Percentiles rank a stretch among this genome's conserved stretches.
Evolutionary conservation across 495 filamentous ascomycete genomes (phyloP).

Genomic region (Aspergillus steynii): DNA sequence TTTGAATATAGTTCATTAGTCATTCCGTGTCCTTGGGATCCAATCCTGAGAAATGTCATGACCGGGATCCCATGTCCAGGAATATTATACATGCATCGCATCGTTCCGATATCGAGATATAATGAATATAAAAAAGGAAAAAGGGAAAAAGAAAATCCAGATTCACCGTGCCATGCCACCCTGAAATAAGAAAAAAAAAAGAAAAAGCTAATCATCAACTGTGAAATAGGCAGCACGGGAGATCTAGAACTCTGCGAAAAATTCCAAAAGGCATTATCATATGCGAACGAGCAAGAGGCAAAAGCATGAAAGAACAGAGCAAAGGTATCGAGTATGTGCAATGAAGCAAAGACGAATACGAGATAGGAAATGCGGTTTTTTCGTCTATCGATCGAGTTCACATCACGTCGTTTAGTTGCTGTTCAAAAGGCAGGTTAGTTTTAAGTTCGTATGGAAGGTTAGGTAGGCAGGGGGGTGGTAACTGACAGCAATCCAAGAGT

Average conservation of each 20-base stretch:
- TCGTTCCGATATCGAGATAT: constrained; percentile 15
- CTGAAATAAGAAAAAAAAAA: background rate
- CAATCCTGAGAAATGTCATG: background rate
- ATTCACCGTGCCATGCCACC: constrained; percentile 1
- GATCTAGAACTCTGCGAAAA: background rate
- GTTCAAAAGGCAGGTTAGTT: background rate
- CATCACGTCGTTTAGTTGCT: constrained; percentile 4
- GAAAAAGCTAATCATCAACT: background rate
- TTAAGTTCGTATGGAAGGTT: background rate
- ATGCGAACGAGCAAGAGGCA: background rate
- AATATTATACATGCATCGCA: constrained; percentile 26
- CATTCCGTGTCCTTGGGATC: constrained; percentile 1
- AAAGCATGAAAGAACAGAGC: background rate
- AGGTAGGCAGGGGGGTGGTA: constrained; percentile 13
- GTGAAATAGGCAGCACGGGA: background rate
- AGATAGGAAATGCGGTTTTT: background rate
- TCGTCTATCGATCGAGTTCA: background rate
- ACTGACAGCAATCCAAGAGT: constrained; percentile 84
- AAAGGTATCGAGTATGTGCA: constrained; percentile 1
- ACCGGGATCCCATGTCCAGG: background rate
- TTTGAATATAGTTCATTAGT: background rate
- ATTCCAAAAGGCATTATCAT: background rate
- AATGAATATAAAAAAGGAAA: constrained; percentile 13
- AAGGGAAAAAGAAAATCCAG: constrained; percentile 9
- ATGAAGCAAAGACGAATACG: background rate